Evolutionary conservation across 352 stramenopile species (phyloP).

Genomic region (Globisporangium heterothallicum): DNA sequence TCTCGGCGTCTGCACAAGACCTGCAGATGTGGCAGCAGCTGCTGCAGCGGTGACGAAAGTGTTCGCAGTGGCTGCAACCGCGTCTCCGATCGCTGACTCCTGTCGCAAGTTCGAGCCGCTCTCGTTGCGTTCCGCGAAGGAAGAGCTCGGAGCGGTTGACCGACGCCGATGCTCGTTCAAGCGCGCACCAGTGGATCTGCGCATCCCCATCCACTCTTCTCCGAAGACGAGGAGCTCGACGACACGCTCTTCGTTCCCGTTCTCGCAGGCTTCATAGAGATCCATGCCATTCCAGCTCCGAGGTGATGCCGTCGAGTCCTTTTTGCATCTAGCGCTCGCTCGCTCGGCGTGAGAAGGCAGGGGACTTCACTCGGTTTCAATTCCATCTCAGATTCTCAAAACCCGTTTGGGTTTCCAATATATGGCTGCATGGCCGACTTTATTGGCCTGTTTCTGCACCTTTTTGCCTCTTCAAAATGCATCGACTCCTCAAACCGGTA

Average conservation of each 20-base stretch:
- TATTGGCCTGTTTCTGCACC: too few relatives aligned
- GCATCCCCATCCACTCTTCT: constrained; percentile 14
- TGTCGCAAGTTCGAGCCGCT: background rate
- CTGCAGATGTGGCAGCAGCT: background rate
- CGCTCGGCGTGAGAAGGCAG: too few relatives aligned
- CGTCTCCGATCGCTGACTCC: constrained; percentile 1
- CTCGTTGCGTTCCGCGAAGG: background rate
- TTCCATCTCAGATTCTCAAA: too few relatives aligned
- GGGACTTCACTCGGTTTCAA: too few relatives aligned
- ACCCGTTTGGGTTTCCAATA: too few relatives aligned
- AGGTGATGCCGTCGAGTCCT: too few relatives aligned
- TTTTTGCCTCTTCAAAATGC: too few relatives aligned
- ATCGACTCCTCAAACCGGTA: background rate
- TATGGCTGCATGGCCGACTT: too few relatives aligned
- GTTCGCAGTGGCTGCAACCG: background rate
- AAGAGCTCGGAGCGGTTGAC: background rate
- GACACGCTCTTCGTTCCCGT: constrained; percentile 80
- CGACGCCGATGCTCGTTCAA: too few relatives aligned
- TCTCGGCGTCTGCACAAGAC: constrained; percentile 8
- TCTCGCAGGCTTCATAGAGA: constrained; percentile 74
- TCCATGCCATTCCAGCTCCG: constrained; percentile 71
- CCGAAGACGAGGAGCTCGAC: constrained; percentile 63
- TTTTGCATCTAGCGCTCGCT: too few relatives aligned
- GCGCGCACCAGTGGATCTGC: too few relatives aligned
- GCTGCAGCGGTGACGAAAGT: background rate